Evolutionary conservation across 106 monocot species (phyloP), one percentile per base, ranked within the genome.

Genomic region (Phalaenopsis aphrodite): DNA sequence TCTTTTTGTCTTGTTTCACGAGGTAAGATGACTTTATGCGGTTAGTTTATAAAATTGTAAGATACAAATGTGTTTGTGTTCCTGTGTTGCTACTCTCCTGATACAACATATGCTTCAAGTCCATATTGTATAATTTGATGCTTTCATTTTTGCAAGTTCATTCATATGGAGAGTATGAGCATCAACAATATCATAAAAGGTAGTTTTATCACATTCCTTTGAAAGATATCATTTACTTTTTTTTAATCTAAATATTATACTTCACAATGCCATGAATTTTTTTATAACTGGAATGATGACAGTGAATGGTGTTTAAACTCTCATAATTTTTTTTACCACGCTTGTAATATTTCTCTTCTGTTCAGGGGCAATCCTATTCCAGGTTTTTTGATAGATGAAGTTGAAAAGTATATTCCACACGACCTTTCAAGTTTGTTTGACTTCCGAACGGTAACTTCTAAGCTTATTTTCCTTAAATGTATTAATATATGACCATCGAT

Each of bases 321-420:
- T 61, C 21, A 61, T 61, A 21, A 61, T 21, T 61, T 6, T 21
- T 5, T 69, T 69, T 69, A 14, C 30, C 8, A 38, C 4, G 30
- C 30, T 30, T 30, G 9, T 43, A 10, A 74, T 76, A 18, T 8
- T 9, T 55, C 75, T 41, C 41, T 14, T 47, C 42, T 71, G 77
- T 80, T 82, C 84, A 98, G 97, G 97, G 97, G 94, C 10, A 74
- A 88, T 85, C 90, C 97, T 77, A 91, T 98, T 88, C 97, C 97
- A 55, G 75, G 9, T 67, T 76, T 65, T 85, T 80, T 98, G 64
- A 85, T 94, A 43, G 88, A 94, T 18, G 90, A 91, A 71, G 89
- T 88, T 84, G 94, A 89, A 82, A 90, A 91, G 75, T 98, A 98
- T 76, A 76, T 98, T 72, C 94, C 97, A 43, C 45, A 76, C 61